Percentiles rank a stretch among this genome's conserved stretches.
These are phyloP conservation scores for Micractinium conductrix DNA, from an alignment of 139 green algal species.

Conservation along the genomic window DNA sequence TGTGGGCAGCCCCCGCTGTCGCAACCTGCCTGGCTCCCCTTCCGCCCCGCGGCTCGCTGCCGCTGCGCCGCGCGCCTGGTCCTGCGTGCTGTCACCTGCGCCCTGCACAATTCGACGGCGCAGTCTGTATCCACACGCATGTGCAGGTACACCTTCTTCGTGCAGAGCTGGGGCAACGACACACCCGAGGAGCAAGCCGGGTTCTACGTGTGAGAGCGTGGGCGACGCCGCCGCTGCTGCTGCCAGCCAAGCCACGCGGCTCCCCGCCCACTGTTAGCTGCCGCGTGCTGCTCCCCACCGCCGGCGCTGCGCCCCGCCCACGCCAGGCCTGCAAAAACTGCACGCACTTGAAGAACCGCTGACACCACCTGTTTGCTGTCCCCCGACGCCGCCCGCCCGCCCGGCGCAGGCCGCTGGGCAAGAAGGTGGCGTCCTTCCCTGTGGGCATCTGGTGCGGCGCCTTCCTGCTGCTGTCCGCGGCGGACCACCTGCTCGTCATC, in stretches of 20 bases:
- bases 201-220: constrained; percentile 16
- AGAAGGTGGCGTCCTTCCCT: constrained; percentile 30
- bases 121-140: no score
- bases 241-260: neutral
- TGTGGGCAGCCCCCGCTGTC: no score
- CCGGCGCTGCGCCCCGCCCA: neutral
- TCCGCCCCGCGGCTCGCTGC: no score
- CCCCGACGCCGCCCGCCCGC: neutral
- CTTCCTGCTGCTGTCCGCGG: constrained; percentile 34
- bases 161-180: constrained; percentile 7
- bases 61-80: no score
- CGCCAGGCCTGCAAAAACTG: neutral
- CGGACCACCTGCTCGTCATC: constrained; percentile 20
- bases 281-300: neutral
- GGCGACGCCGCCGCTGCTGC: neutral
- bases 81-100: no score
- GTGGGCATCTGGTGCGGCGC: constrained; percentile 16
- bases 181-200: neutral
- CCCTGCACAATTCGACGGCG: no score
- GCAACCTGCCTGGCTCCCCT: no score
- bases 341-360: neutral
- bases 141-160: constrained; percentile 40
- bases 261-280: no score
- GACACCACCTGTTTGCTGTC: neutral
- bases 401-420: constrained; percentile 23